Evolutionary conservation across 2,329 filamentous ascomycete genomes (phyloP).

Genomic region (Metarhizium guizhouense): DNA sequence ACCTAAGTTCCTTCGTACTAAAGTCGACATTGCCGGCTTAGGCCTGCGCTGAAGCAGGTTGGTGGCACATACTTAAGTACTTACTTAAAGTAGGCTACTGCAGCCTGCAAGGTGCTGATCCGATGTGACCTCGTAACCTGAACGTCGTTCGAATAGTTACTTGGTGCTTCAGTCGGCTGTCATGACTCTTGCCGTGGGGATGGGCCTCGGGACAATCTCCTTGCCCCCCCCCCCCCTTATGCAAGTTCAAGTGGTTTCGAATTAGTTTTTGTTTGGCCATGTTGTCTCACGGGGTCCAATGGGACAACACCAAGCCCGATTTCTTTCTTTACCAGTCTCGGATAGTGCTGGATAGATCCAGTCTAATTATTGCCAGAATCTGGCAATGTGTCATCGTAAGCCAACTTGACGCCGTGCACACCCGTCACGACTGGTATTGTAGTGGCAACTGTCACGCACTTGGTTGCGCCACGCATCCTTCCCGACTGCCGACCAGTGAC

Average conservation of each 20-base stretch:
- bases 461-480: no score
- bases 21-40: no score
- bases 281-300: background rate
- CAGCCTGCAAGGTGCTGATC: background rate
- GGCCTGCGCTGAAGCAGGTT: no score
- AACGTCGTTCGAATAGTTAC: background rate
- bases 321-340: background rate
- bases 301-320: background rate
- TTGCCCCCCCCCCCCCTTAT: no score
- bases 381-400: no score
- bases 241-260: background rate
- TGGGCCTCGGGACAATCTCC: background rate
- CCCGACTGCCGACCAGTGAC: background rate
- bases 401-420: no score
- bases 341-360: background rate
- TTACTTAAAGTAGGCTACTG: background rate
- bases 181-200: background rate
- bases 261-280: background rate
- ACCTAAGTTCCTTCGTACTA: no score
- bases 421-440: no score
- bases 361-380: background rate
- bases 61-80: no score
- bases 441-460: no score
- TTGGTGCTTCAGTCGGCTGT: background rate
- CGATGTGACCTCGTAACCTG: background rate